phyloP scores from a whole-genome alignment of 495 filamentous ascomycete species.

The Clavariopsis aquatica region DNA sequence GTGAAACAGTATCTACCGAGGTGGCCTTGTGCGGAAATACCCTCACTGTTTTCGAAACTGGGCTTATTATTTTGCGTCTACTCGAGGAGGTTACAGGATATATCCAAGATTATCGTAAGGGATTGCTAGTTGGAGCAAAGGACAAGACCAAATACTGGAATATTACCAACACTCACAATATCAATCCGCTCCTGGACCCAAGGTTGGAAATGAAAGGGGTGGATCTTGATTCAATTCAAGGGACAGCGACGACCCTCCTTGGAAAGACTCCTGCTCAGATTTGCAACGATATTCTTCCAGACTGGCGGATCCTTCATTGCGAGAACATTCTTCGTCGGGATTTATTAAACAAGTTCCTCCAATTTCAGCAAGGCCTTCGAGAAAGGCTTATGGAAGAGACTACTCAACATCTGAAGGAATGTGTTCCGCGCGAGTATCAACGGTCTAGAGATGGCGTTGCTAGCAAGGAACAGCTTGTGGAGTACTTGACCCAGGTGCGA shows the following conservation, averaged over 20 bases:
- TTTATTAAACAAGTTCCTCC: constrained; percentile 40
- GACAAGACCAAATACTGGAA: constrained; percentile 23
- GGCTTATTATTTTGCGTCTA: constrained; percentile 11
- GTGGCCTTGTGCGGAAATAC: not conserved
- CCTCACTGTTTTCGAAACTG: not conserved
- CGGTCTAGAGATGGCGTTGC: not conserved
- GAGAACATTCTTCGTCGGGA: constrained; percentile 47
- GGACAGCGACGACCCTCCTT: constrained; percentile 31
- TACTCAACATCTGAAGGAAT: constrained; percentile 27
- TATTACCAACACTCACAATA: constrained; percentile 10
- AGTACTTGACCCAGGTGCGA: constrained; percentile 40
- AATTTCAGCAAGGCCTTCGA: constrained; percentile 39
- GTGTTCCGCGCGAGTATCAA: constrained; percentile 19
- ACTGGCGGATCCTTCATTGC: constrained; percentile 48
- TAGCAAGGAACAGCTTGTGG: constrained; percentile 41
- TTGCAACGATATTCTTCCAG: constrained; percentile 37
- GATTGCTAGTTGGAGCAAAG: not conserved
- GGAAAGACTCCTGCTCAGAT: constrained; percentile 45
- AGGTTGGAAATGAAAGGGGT: constrained; percentile 13
- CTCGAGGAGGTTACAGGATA: constrained; percentile 10
- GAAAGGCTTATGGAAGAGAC: constrained; percentile 33
- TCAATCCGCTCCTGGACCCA: constrained; percentile 16
- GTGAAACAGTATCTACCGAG: not conserved
- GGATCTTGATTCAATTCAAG: constrained; percentile 17
- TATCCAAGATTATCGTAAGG: constrained; percentile 14